Base-by-base conservation (phyloP, 495 filamentous ascomycete genomes). In the Jackrogersella minutella region DNA sequence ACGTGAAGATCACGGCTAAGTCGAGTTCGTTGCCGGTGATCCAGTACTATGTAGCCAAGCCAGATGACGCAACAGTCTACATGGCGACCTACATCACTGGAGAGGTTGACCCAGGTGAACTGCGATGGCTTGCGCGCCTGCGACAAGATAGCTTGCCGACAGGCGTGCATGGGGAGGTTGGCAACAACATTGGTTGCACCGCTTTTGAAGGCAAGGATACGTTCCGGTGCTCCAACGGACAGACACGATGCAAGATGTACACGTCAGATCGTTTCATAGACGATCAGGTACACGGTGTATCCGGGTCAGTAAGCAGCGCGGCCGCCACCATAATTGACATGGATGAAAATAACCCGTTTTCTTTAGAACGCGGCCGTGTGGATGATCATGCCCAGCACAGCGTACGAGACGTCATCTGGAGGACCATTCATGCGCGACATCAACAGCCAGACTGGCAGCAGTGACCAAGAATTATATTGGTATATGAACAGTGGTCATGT, bases 201-300 rank as follows among this genome's bases (percentile, higher is more conserved):
- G 76, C 77, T 0, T 74, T 88, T 28, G 86, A 87, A 60, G 86
- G 86, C 24, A 82, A 80, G 8, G 85, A 88, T 70, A 85, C 87
- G 52, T 87, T 82, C 73, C 60, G 82, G 53, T 76, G 74, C 43
- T 79, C 86, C 5, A 73, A 80, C 31, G 82, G 84, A 3, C 74
- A 87, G 58, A 88, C 86, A 0, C 81, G 86, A 22, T 83, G 80
- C 77, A 88, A 88, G 76, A 87, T 88, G 78, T 88, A 87, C 74
- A 86, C 83, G 2, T 82, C 81, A 39, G 74, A 87, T 51, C 80
- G 83, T 0, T 88, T 88, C 64, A 88, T 88, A 64, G 86, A 88
- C 39, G 85, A 88, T 49, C 73, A 84, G 4, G 76, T 82, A 9
- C 80, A 60, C 77, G 87, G 75, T 78, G 86, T 79, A 54, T 80